Evolutionary conservation across 257 asterid genomes (phyloP).

Genomic region (Solanum arcanum): DNA sequence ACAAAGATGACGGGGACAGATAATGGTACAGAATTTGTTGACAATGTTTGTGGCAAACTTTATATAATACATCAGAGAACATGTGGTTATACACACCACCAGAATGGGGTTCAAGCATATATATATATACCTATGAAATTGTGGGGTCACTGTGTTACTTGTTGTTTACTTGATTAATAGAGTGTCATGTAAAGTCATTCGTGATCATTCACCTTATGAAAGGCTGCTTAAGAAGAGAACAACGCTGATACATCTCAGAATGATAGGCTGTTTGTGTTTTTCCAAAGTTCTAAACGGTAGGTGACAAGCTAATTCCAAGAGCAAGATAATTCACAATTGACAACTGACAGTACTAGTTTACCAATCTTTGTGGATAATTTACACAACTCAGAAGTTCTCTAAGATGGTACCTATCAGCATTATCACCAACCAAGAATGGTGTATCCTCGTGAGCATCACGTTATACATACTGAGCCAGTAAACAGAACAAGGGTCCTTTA

Average conservation of each 20-base stretch:
- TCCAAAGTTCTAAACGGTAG: background rate
- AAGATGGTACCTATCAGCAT: background rate
- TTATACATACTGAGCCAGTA: background rate
- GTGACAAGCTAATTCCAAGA: background rate
- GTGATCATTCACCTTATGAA: background rate
- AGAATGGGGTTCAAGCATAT: background rate
- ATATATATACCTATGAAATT: too few relatives aligned
- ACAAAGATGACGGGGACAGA: background rate
- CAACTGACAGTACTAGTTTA: background rate
- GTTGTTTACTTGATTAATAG: background rate
- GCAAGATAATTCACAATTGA: too few relatives aligned
- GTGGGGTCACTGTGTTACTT: background rate
- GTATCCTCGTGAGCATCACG: background rate
- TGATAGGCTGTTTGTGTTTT: background rate
- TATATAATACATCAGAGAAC: background rate
- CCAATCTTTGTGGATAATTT: background rate
- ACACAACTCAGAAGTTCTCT: background rate
- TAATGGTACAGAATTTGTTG: background rate
- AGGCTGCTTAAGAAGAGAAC: background rate
- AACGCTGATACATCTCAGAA: background rate
- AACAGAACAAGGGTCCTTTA: background rate
- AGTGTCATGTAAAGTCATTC: background rate
- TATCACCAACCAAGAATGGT: background rate
- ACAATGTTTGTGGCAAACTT: background rate
- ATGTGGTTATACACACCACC: background rate